phyloP scores from a whole-genome alignment of 75 land plant genomes.

The Gnetum montanum region DNA sequence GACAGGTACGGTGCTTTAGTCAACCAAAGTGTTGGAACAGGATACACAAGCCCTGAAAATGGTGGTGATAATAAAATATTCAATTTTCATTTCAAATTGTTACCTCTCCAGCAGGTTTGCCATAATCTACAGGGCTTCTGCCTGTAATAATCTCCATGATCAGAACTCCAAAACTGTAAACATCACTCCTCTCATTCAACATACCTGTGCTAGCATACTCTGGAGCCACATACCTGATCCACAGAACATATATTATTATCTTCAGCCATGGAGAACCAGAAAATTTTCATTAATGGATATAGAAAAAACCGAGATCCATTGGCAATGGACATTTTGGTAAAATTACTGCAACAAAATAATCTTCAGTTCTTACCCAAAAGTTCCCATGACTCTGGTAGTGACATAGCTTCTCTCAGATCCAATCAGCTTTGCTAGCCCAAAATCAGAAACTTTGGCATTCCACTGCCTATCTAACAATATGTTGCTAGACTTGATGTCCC shows the following conservation, averaged over 20 bases:
- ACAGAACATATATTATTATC: neutral
- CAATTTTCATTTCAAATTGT: neutral
- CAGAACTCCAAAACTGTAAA: conserved; percentile 86
- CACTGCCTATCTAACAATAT: conserved; percentile 82
- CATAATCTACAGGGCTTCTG: conserved; percentile 83
- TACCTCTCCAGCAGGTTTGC: conserved; percentile 76
- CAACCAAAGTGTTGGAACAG: too few relatives aligned
- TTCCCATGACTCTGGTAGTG: conserved; percentile 86
- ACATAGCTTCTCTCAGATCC: conserved; percentile 81
- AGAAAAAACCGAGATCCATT: too few relatives aligned
- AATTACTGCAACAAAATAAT: too few relatives aligned
- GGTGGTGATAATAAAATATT: too few relatives aligned
- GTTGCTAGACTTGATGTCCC: conserved; percentile 91
- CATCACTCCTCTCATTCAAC: conserved; percentile 85
- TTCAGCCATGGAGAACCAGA: neutral
- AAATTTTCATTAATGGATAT: neutral
- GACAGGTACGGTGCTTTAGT: too few relatives aligned
- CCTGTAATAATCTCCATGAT: conserved; percentile 75
- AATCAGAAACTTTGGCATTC: conserved; percentile 81
- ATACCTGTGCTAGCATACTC: conserved; percentile 90
- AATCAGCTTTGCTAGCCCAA: conserved; percentile 79
- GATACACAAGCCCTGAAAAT: too few relatives aligned
- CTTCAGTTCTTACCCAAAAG: conserved; percentile 61
- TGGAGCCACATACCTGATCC: conserved; percentile 73
- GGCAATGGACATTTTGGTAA: too few relatives aligned